Evolutionary conservation across 768 basidiomycete species (phyloP), one percentile per base, ranked within the genome.

Genomic region (Boletus vermiculosoides): DNA sequence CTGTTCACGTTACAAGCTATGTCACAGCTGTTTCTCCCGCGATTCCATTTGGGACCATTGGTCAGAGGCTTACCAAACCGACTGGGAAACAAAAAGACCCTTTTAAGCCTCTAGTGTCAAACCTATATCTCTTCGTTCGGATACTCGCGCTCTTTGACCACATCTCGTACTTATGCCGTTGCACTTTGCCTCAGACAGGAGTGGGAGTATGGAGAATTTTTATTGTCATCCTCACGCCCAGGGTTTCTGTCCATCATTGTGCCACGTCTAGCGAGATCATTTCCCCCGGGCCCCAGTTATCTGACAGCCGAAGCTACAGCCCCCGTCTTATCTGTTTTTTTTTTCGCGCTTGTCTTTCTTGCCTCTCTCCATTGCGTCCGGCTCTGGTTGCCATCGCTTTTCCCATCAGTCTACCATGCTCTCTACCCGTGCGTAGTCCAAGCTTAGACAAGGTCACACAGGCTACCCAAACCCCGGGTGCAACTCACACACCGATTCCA

Each of bases 1-100:
- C 11, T 45, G 18, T 51, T 49, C 44, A 46, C 44, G 40, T 33
- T 31, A 30, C 18, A 47, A n/a, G 6, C 30, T 30, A 40, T 36
- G 30, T 34, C 31, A 45, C 40, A 44, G 18, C 3, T 28, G 12
- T 55, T 56, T 36, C 54, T 54, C 61, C 52, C 37, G 54, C 48
- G 57, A 62, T 39, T 37, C n/a, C 25, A 30, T 55, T 22, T n/a
- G 20, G 40, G 31, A 45, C 23, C 7, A 33, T n/a, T 39, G 13
- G 3, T 42, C 53, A 37, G 44, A 50, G 15, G 23, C 22, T 57
- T 52, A 25, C 25, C 49, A 45, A 36, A 41, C 12, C 30, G 37
- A 46, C 42, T 45, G 31, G 51, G 51, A 62, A 59, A 31, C 28
- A 20, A 37, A n/a, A 11, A 12, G 44, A 34, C 15, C 30, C 25